Evolutionary conservation across 1,139 yeast genomes (phyloP).

Genomic region (Candida sp.): DNA sequence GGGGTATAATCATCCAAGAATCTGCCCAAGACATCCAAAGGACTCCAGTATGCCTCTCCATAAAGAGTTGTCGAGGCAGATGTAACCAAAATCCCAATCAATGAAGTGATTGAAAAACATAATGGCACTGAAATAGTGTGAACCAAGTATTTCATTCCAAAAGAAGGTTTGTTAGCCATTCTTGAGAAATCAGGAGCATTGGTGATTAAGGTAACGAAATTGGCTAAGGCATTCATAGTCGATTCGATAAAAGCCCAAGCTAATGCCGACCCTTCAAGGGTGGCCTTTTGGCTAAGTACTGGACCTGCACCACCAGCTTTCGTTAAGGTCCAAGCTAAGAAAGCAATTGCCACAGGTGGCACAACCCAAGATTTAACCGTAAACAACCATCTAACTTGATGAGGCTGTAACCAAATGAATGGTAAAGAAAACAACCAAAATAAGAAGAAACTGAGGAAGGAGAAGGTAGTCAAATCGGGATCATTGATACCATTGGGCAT

Average conservation of each 20-base stretch:
- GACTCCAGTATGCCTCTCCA: conserved; percentile 79
- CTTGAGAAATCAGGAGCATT: conserved; percentile 92
- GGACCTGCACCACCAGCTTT: conserved; percentile 77
- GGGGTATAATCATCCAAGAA: conserved; percentile 60
- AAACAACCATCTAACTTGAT: conserved; percentile 75
- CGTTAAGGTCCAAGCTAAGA: conserved; percentile 75
- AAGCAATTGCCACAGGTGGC: conserved; percentile 78
- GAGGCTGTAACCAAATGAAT: conserved; percentile 78
- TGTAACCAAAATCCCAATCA: conserved; percentile 84
- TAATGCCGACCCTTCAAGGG: conserved; percentile 53
- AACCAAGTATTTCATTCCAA: conserved; percentile 40
- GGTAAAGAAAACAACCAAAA: conserved; percentile 80
- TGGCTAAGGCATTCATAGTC: conserved; percentile 78
- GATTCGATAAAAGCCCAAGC: conserved; percentile 84
- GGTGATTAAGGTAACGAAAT: conserved; percentile 81
- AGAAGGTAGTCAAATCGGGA: conserved; percentile 53
- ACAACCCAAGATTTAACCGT: conserved; percentile 74
- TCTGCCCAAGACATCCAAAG: conserved; percentile 68
- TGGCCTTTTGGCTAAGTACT: conserved; percentile 50
- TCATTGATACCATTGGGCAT: conserved; percentile 51
- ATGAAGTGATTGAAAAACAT: conserved; percentile 74
- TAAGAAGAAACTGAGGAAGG: conserved; percentile 69
- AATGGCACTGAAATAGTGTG: conserved; percentile 66
- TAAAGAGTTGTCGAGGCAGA: conserved; percentile 73
- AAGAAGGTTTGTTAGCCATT: conserved; percentile 55